Evolutionary conservation across 2,329 filamentous ascomycete species (phyloP).

Genomic region (Colletotrichum sp.): DNA sequence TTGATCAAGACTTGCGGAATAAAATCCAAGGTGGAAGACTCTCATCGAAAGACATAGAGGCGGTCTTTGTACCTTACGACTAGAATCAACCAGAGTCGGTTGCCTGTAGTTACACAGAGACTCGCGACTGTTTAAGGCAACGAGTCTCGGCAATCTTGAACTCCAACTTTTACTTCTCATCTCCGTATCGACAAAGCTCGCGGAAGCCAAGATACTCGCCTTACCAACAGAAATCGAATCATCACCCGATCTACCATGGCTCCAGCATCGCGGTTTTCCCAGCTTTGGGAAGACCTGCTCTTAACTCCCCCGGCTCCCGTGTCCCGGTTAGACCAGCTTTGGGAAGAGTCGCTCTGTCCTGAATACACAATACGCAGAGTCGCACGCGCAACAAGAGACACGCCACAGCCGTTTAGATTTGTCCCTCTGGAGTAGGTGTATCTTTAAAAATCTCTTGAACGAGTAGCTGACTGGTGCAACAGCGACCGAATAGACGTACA

Average conservation of each 20-base stretch:
- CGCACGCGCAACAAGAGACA: neutral
- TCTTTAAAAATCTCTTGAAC: accelerated
- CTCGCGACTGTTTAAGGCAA: neutral
- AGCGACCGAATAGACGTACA: neutral
- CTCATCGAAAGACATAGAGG: neutral
- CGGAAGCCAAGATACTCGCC: neutral
- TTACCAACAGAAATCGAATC: neutral
- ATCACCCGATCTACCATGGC: neutral
- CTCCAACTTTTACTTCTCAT: neutral
- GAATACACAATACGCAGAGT: neutral
- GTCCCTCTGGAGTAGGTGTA: neutral
- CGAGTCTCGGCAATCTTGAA: neutral
- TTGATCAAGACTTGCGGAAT: neutral
- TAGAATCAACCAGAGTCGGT: neutral
- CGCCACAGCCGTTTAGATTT: neutral
- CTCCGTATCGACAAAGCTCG: neutral
- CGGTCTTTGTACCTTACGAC: neutral
- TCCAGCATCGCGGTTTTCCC: neutral
- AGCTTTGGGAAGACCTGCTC: neutral
- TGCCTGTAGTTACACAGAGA: neutral
- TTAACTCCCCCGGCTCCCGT: neutral
- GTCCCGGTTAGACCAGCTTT: neutral
- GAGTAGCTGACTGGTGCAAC: neutral
- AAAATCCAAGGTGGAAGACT: neutral
- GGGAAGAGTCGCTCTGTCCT: neutral